Conservation (phyloP, 805 yeast species). For the Priceomyces medius region DNA sequence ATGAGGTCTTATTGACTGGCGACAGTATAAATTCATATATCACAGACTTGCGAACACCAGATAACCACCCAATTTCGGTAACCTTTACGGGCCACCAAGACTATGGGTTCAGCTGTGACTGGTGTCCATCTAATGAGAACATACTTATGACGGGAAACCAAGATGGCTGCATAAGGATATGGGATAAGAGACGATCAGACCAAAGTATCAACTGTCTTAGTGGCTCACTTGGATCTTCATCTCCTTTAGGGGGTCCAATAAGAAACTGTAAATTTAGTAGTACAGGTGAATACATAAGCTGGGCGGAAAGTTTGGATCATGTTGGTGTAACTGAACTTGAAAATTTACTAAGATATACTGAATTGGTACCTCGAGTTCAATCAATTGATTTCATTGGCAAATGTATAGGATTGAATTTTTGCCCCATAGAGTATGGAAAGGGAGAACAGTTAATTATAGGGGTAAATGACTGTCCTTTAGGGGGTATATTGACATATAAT, state of each 20-base stretch:
- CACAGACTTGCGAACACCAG: conserved; percentile 40
- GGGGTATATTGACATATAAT: conserved; percentile 55
- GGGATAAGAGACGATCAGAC: conserved; percentile 46
- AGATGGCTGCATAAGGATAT: conserved; percentile 55
- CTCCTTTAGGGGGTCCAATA: conserved; percentile 46
- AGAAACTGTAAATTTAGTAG: conserved; percentile 52
- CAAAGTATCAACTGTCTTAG: conserved; percentile 32
- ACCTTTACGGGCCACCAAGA: conserved; percentile 49
- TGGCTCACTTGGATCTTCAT: conserved; percentile 28
- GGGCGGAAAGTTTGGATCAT: conserved; percentile 62
- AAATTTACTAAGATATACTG: conserved; percentile 20
- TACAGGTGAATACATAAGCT: conserved; percentile 45
- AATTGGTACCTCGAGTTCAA: conserved; percentile 33
- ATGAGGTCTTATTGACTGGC: conserved; percentile 49
- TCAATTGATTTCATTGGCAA: conserved; percentile 57
- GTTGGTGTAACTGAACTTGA: conserved; percentile 48
- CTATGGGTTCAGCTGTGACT: conserved; percentile 59
- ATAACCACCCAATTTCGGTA: conserved; percentile 12
- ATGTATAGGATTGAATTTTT: conserved; percentile 54
- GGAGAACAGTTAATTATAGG: conserved; percentile 55
- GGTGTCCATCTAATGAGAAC: conserved; percentile 45
- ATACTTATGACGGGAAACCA: conserved; percentile 57
- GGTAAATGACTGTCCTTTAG: conserved; percentile 52
- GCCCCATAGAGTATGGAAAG: conserved; percentile 39
- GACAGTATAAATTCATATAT: conserved; percentile 46